Evolutionary conservation across 2,329 filamentous ascomycete species (phyloP), one percentile per base, ranked within the genome.

Genomic region (Colletotrichum theobromicola): DNA sequence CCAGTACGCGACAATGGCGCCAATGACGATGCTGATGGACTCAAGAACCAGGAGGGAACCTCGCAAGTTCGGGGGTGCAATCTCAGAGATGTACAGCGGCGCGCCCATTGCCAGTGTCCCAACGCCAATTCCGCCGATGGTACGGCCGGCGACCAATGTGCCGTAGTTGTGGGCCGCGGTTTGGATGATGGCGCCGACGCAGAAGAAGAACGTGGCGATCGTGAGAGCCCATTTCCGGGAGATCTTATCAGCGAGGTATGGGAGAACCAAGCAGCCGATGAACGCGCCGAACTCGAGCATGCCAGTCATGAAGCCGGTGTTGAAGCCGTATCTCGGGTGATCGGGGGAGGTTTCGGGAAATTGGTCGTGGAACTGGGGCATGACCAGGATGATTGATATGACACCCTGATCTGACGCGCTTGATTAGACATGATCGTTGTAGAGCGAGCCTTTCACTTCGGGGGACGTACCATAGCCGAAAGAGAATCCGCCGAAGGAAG

Each of bases 1-100:
- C 86, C 87, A 91, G 77, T 86, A 91, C 2, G 88, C 86, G 28
- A 89, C 82, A 5, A 90, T 85, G 70, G 86, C 87, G 4, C 88
- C 91, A 61, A 87, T 86, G 46, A 90, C 88, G 68, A 90, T 82
- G 6, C 84, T 87, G 77, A 90, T 85, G 4, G 83, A 82, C 77
- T 89, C 89, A 80, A 90, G 87, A 77, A 89, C 81, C 3, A 90
- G 83, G 7, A 86, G 78, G 3, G 83, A 79, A 2, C 84, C 85
- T 58, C 84, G 77, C 7, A 85, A 80, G 65, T 86, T 81, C 0
- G 84, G 83, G 5, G 84, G 83, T 1, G 81, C 77, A 50, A 83
- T 79, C 74, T 83, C 81, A 7, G 81, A 81, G 18, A 82, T 87
- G 32, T 77, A 77, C n/a, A 81, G 60, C 2, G 80, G 80, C 3